These are phyloP conservation scores for Remersonia thermophila DNA, from an alignment of 2,329 filamentous ascomycete species.

Conservation along the genomic window DNA sequence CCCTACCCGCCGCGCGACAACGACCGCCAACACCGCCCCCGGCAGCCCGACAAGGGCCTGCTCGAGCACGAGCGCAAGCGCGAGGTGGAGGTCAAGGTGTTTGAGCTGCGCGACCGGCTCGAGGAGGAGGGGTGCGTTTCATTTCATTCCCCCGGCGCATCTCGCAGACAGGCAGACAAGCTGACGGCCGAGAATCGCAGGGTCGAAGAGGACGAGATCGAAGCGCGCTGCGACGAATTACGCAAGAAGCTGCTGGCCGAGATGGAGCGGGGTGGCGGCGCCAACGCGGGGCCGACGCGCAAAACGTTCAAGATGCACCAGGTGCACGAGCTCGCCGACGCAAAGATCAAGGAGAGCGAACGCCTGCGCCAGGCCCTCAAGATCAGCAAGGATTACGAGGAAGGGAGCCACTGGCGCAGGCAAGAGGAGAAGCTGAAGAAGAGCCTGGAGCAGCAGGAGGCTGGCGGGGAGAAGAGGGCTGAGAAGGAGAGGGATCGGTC, in stretches of 20 bases:
- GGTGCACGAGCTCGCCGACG: slow-evolving; percentile 89
- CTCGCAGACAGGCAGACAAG: background rate
- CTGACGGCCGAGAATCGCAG: slow-evolving; percentile 29
- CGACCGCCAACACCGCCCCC: slow-evolving; percentile 59
- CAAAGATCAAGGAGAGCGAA: slow-evolving; percentile 93
- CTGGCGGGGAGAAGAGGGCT: slow-evolving; percentile 3
- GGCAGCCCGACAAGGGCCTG: slow-evolving; percentile 83
- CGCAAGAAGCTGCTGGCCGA: slow-evolving; percentile 50
- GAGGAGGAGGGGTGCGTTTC: slow-evolving; percentile 67
- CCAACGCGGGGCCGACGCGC: slow-evolving; percentile 23
- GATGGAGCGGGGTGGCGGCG: slow-evolving; percentile 28
- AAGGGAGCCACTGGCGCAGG: slow-evolving; percentile 73
- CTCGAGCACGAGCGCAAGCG: slow-evolving; percentile 88
- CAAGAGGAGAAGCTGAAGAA: slow-evolving; percentile 58
- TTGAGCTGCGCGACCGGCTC: slow-evolving; percentile 79
- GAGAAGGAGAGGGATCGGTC: slow-evolving; percentile 1
- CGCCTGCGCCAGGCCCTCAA: slow-evolving; percentile 73
- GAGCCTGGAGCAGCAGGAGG: slow-evolving; percentile 29
- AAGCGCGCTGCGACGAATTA: slow-evolving; percentile 56
- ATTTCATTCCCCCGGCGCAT: slow-evolving; percentile 1
- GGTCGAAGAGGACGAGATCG: slow-evolving; percentile 82
- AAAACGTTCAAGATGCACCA: slow-evolving; percentile 74
- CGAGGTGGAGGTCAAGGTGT: slow-evolving; percentile 83
- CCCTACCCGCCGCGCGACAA: slow-evolving; percentile 65
- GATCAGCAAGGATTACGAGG: slow-evolving; percentile 74